Conservation (phyloP, 2,329 filamentous ascomycete species). For the Fusarium sp. region DNA sequence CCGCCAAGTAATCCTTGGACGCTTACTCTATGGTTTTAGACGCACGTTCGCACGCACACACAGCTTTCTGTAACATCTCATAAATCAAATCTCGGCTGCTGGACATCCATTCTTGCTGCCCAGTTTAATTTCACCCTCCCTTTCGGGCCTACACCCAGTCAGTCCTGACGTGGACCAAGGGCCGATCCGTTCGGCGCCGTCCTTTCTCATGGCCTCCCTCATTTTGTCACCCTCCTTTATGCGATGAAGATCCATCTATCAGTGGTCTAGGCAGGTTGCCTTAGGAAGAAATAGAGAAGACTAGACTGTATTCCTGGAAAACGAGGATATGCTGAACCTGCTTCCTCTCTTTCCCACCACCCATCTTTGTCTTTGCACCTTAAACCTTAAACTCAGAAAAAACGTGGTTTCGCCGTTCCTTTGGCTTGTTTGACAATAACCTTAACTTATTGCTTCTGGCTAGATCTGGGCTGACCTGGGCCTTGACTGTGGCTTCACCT, state of each 20-base stretch:
- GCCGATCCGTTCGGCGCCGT: slow-evolving; percentile 49
- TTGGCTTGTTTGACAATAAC: slow-evolving; percentile 42
- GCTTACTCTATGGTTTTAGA: slow-evolving; percentile 1
- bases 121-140: slow-evolving; percentile 39
- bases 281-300: slow-evolving; percentile 27
- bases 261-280: slow-evolving; percentile 6
- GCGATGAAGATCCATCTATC: slow-evolving; percentile 16
- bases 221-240: slow-evolving; percentile 20
- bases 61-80: slow-evolving; percentile 27
- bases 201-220: slow-evolving; percentile 26
- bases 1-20: slow-evolving; percentile 9
- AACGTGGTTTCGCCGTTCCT: slow-evolving; percentile 40
- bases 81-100: slow-evolving; percentile 29
- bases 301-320: slow-evolving; percentile 11
- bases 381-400: slow-evolving; percentile 29
- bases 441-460: slow-evolving; percentile 45
- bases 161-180: slow-evolving; percentile 50
- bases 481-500: slow-evolving; percentile 44
- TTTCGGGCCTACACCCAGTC: slow-evolving; percentile 36
- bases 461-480: slow-evolving; percentile 44
- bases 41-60: not conserved
- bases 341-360: slow-evolving; percentile 3
- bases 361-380: slow-evolving; percentile 7
- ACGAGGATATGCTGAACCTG: not conserved
- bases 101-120: slow-evolving; percentile 28